Evolutionary conservation across 202 grass and related monocot species (phyloP).

Genomic region (Panicum virgatum): DNA sequence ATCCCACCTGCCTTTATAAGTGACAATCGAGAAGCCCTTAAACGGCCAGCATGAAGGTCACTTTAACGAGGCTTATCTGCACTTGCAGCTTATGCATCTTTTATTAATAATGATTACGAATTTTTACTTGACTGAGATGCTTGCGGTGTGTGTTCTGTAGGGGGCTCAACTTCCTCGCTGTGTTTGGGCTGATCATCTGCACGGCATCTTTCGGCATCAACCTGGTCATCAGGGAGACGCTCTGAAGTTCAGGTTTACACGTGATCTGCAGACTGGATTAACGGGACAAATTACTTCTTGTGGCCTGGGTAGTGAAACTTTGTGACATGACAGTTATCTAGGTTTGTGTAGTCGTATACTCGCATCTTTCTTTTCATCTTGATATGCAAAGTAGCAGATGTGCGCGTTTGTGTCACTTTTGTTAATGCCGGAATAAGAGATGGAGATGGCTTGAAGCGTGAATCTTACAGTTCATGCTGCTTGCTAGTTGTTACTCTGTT

Average conservation of each 20-base stretch:
- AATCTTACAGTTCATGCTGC: not conserved
- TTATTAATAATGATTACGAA: not conserved
- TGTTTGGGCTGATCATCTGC: constrained; percentile 64
- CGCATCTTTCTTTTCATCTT: not conserved
- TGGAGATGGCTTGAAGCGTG: not conserved
- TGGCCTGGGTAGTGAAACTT: constrained; percentile 4
- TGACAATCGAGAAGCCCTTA: too few species aligned
- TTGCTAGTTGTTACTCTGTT: not conserved
- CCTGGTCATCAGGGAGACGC: constrained; percentile 52
- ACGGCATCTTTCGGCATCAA: constrained; percentile 72
- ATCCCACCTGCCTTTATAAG: too few species aligned
- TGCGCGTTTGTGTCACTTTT: not conserved
- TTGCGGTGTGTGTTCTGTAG: constrained; percentile 31
- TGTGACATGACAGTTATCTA: constrained; percentile 21
- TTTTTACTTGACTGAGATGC: constrained; percentile 10
- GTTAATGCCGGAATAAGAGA: constrained; percentile 26
- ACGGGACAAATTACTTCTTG: not conserved
- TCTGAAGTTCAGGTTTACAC: constrained; percentile 32
- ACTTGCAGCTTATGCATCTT: not conserved
- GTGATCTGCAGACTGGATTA: not conserved
- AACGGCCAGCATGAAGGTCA: too few species aligned
- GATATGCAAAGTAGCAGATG: not conserved
- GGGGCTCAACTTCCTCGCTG: constrained; percentile 65
- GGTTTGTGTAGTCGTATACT: not conserved
- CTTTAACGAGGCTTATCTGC: not conserved